phyloP scores from a whole-genome alignment of 2,329 filamentous ascomycete species.

The Pseudogymnoascus sp. region DNA sequence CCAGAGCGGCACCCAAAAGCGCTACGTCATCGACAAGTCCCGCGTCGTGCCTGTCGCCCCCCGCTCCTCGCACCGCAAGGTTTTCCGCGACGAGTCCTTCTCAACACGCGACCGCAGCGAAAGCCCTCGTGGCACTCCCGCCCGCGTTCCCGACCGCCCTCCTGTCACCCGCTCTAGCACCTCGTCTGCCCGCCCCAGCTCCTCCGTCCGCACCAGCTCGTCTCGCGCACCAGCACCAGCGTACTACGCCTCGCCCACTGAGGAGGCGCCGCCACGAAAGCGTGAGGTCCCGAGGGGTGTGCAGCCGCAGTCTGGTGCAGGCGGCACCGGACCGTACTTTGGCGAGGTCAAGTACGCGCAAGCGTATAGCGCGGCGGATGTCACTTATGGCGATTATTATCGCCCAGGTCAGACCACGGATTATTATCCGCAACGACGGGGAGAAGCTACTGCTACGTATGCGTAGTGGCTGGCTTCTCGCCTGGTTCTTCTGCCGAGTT shows the following conservation, averaged over 20 bases:
- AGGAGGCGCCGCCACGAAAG: background rate
- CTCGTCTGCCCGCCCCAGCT: background rate
- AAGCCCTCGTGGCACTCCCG: conserved; percentile 15
- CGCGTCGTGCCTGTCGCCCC: conserved; percentile 16
- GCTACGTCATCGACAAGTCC: conserved; percentile 21
- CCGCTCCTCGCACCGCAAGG: conserved; percentile 16
- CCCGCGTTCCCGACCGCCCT: conserved; percentile 15
- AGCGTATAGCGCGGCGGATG: background rate
- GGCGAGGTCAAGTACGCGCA: conserved; percentile 8
- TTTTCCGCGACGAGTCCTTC: conserved; percentile 15
- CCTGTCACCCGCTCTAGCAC: conserved; percentile 10
- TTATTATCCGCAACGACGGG: background rate
- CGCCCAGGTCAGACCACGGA: background rate
- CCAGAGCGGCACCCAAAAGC: background rate
- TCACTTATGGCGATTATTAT: conserved; percentile 6
- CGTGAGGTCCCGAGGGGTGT: background rate
- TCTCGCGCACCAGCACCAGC: background rate
- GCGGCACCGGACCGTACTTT: background rate
- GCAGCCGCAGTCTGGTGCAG: background rate
- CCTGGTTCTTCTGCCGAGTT: background rate
- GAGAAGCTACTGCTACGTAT: background rate
- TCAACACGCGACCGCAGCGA: conserved; percentile 18
- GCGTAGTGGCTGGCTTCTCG: background rate
- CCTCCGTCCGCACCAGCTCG: background rate
- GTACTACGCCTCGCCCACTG: background rate